These are phyloP conservation scores for Claviceps capensis DNA, from an alignment of 2,329 filamentous ascomycete genomes.

Conservation along the genomic window DNA sequence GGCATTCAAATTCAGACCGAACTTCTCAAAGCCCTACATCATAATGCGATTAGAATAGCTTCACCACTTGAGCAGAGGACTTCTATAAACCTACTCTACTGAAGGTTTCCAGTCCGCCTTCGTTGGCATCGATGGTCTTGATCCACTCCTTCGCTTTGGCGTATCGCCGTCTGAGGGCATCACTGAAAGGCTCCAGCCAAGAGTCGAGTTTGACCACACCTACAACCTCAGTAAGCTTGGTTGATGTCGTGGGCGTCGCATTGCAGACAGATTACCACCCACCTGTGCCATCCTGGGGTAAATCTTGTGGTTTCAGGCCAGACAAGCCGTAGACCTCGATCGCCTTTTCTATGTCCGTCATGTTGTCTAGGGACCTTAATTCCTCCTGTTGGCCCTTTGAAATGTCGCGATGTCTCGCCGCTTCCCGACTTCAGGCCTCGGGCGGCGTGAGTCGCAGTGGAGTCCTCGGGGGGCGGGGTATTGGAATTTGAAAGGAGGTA, in stretches of 20 bases:
- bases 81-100: constrained; percentile 45
- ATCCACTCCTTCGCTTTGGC: constrained; percentile 77
- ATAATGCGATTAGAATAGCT: background rate
- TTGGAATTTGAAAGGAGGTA: background rate
- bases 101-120: constrained; percentile 87
- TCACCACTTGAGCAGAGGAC: constrained; percentile 1
- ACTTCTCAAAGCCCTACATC: constrained; percentile 68
- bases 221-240: constrained; percentile 22
- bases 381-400: background rate
- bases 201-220: constrained; percentile 81
- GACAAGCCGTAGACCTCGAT: constrained; percentile 7
- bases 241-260: background rate
- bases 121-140: constrained; percentile 62
- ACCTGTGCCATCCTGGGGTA: constrained; percentile 63
- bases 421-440: background rate
- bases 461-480: background rate
- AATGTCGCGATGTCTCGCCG: background rate
- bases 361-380: background rate
- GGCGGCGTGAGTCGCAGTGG: background rate
- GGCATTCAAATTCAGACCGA: constrained; percentile 68
- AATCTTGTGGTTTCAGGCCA: constrained; percentile 29
- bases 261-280: constrained; percentile 16
- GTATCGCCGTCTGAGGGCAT: constrained; percentile 62
- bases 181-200: constrained; percentile 76
- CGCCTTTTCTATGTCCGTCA: constrained; percentile 5